A percentile compares a stretch with the other conserved stretches of the same genome.
Evolutionary conservation across 345 rosid genomes (phyloP).

Genomic region (Theobroma cacao): DNA sequence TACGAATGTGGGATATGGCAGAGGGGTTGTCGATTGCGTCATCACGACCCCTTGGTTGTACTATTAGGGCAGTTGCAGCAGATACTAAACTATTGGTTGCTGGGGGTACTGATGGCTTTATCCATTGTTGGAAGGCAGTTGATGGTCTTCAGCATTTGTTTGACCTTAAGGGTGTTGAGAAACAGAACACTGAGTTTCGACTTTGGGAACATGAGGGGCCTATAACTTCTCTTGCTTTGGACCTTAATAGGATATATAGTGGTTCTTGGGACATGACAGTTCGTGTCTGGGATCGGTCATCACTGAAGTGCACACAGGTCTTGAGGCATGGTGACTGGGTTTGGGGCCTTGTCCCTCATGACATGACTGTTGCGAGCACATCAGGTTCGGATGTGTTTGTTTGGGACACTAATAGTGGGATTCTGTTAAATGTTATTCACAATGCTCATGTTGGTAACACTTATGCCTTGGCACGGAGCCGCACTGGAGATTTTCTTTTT

Average conservation of each 20-base stretch:
- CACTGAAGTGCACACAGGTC: conserved; percentile 56
- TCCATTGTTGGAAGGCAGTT: conserved; percentile 77
- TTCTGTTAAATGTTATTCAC: conserved; percentile 45
- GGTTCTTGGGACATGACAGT: conserved; percentile 98
- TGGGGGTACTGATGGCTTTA: conserved; percentile 92
- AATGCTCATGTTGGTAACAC: conserved; percentile 68
- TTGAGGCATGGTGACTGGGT: conserved; percentile 94
- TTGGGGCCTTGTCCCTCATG: conserved; percentile 78
- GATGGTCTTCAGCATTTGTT: conserved; percentile 67
- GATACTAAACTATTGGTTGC: conserved; percentile 79
- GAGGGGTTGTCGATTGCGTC: conserved; percentile 70
- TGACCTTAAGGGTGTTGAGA: conserved; percentile 54
- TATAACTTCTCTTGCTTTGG: conserved; percentile 76
- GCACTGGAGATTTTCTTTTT: conserved; percentile 76
- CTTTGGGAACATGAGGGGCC: conserved; percentile 95
- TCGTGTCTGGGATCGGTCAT: conserved; percentile 80
- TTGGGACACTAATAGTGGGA: conserved; percentile 63
- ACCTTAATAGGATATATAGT: conserved; percentile 59
- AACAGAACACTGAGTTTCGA: conserved; percentile 49
- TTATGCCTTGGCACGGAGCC: conserved; percentile 73
- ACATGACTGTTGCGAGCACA: conserved; percentile 53
- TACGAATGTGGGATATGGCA: conserved; percentile 91
- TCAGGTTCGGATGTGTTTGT: conserved; percentile 83
- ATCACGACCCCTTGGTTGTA: conserved; percentile 78
- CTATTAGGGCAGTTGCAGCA: conserved; percentile 76